Base-by-base conservation (phyloP, 1,139 yeast species). In the Taphrina pruni region DNA sequence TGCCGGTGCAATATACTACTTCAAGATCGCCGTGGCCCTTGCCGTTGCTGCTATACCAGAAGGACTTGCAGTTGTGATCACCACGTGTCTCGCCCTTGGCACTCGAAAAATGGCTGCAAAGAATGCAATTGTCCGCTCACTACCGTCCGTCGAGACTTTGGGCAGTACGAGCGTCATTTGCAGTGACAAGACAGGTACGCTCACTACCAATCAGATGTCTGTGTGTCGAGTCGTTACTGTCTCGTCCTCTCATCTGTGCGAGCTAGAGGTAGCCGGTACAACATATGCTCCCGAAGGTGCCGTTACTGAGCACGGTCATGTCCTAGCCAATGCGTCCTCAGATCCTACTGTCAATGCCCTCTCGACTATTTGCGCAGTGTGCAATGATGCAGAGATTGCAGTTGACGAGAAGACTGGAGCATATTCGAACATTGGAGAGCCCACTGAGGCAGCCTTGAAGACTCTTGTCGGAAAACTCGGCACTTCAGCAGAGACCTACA, bases 161-260 rank as follows among this genome's bases (percentile, higher is more conserved):
- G 79, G 79, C 8, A 72, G 76, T 62, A 77, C 79, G 6, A 82
- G 83, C 69, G 83, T 86, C 54, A 85, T 87, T 17, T 87, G 91
- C 74, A 87, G 88, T 74, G 92, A 88, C 76, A 88, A 88, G 74
- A 88, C 92, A 0, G 92, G 92, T 0, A 88, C 92, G 0, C 79
- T 88, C 70, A 88, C 92, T 0, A 79, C 80, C 69, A 79, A 79
- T 68, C 77, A 78, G 69, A 79, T 79, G 81, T 74, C 73, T 72
- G 74, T 79, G 70, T 74, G 73, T 74, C 69, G 77, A 73, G 72
- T 72, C 72, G 81, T 81, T 76, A 77, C 83, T 58, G 75, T 81
- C 62, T 80, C 79, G 68, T 73, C 77, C 55, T 80, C 81, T 32
- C 83, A 81, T 12, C 77, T 81, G 60, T 80, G 78, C 69, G 80